Base-by-base conservation (phyloP, 805 yeast genomes). In the Millerago galiae region DNA sequence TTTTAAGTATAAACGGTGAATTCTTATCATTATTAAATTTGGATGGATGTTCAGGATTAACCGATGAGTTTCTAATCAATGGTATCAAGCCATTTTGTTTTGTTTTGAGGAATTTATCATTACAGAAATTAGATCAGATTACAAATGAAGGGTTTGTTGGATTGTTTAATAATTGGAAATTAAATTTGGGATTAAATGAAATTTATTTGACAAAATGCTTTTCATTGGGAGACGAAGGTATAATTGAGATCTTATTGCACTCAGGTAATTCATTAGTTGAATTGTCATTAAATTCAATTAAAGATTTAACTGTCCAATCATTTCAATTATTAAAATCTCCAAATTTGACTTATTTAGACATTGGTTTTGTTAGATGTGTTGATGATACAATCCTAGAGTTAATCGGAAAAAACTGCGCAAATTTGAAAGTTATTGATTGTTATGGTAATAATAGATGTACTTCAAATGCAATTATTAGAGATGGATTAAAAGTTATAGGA, bases 371-470 rank as follows among this genome's bases (percentile, higher is more conserved):
- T 3, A 68, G 95, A 32, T 68, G 78, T 16, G 74, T 87, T 11
- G 88, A 88, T 56, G 87, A 91, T 60, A 72, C 70, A 15, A 72
- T 78, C 0, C 59, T 90, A n/a, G 75, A 74, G 21, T 54, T 72
- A 25, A 51, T 88, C 16, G 72, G 83, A 3, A 62, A 71, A 24
- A 70, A 74, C 10, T 85, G 93, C 48, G 74, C 79, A 0, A 75
- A 75, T 37, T 62, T 91, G 43, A 70, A 72, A 36, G 69, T 84
- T 13, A 57, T 91, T 42, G 95, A 87, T 53, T 90, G 87, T 13
- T 88, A 81, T 59, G 96, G 96, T 2, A 70, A 83, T 55, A 85
- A 83, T 56, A 66, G 78, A 52, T 76, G 88, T 45, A 76, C 89
- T 1, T 63, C 70, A 8, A 67, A 68, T 21, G 82, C 85, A 1